Base-by-base conservation (phyloP, 2,329 filamentous ascomycete genomes). In the Curvularia sp. region DNA sequence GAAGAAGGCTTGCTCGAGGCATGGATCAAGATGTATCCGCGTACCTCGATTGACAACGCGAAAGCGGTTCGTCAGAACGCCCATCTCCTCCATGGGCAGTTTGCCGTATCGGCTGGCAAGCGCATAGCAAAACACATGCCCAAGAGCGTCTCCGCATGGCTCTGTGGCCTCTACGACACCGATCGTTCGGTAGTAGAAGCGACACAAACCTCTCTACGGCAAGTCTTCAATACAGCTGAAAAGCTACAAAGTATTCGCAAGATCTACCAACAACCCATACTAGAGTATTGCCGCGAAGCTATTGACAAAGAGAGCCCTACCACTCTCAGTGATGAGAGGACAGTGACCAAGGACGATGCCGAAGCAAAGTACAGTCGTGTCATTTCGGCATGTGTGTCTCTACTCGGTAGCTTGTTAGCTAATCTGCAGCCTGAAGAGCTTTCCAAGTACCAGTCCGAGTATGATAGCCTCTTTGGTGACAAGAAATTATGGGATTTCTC, bases 11-110 rank as follows among this genome's bases (percentile, higher is more conserved):
- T 98, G n/a, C 79, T 98, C 55, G 90, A 95, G 67, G 90, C 91
- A 71, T 98, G 94, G 94, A 86, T 91, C 64, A 89, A 90, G 81
- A 80, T 96, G 57, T 99, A 96, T 74, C 92, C 95, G 52, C 90
- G 93, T 59, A 86, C 89, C 35, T 95, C 94, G 18, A 96, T 98
- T 79, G 94, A 98, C 76, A 92, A 91, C 74, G 88, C 91, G 47
- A 89, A 93, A 49, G 87, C 91, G 59, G 94, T 97, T 33, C 91
- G 95, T 63, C 93, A 97, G 77, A 85, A 95, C 43, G 87, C 93
- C 18, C 94, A 98, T 74, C 82, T 79, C 10, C 75, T 96, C 24
- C 93, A 96, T 70, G 87, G 87, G 30, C 79, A 82, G 24, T 80
- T 89, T 38, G 83, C 85, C 43, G 77, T 78, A 7, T 80, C 83